Evolutionary conservation across 306 rosid genomes (phyloP).

Genomic region (Cucurbita pepo): DNA sequence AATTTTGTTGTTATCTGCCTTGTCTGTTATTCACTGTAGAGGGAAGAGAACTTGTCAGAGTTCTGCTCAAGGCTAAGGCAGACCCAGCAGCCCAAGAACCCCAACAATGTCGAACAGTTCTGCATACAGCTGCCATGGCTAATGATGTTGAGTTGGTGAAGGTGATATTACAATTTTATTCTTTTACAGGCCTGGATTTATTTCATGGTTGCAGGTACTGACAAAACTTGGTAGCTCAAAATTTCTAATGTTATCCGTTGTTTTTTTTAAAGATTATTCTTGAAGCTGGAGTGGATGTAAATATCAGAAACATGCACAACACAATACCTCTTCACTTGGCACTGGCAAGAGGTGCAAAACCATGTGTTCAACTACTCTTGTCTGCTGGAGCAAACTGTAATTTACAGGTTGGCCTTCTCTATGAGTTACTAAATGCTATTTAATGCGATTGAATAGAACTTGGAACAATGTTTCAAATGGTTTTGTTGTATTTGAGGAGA

Average conservation of each 20-base stretch:
- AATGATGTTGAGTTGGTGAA: constrained; percentile 74
- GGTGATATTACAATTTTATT: constrained; percentile 22
- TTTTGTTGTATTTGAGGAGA: background rate
- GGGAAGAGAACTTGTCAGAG: constrained; percentile 88
- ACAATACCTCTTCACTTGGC: constrained; percentile 94
- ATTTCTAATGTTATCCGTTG: background rate
- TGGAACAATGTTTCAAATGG: background rate
- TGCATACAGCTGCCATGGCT: constrained; percentile 96
- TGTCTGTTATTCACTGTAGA: constrained; percentile 27
- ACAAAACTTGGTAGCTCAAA: constrained; percentile 7
- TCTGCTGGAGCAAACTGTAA: constrained; percentile 81
- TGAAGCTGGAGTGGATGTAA: constrained; percentile 85
- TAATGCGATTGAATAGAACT: background rate
- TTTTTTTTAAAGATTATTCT: constrained; percentile 54
- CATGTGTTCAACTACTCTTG: constrained; percentile 83
- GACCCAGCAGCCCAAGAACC: constrained; percentile 82
- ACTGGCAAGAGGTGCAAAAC: constrained; percentile 92
- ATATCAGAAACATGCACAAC: constrained; percentile 75
- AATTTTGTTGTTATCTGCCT: background rate
- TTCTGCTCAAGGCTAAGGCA: constrained; percentile 81
- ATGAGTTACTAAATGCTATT: background rate
- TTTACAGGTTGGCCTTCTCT: constrained; percentile 51
- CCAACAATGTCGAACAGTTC: constrained; percentile 84
- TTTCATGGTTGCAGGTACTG: constrained; percentile 5
- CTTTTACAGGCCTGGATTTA: background rate